Base-by-base conservation (phyloP, 208 protist species). In the Phytomonas serpens region DNA sequence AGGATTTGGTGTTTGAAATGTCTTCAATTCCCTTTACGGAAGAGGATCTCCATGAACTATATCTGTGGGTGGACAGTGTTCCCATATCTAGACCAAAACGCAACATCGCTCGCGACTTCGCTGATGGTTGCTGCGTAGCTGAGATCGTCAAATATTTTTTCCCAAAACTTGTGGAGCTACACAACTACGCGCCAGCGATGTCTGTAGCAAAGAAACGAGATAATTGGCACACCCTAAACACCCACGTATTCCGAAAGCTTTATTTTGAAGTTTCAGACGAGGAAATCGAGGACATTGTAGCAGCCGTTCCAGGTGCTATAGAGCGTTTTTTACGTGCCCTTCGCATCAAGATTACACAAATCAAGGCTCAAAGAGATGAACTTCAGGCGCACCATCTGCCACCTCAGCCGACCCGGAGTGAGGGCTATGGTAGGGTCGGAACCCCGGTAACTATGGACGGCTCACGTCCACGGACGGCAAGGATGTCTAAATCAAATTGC, bases 61-160 rank as follows among this genome's bases (percentile, higher is more conserved):
- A 99, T 81, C 64, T 85, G 27, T 99, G 98, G 98, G 92, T 99
- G 0, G 98, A 99, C 77, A 85, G 94, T 62, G 95, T 99, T 62
- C 97, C 97, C 2, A 88, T 99, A 32, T 98, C 97, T 4, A 76
- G 98, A 29, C 95, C 96, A 9, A 99, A 99, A 86, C 83, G 87
- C 37, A 99, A 99, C 78, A 99, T 99, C 69, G 82, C 92, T 0
- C 89, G 98, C 32, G 98, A 99, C 80, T 99, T 99, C 72, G 85
- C 86, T 30, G 98, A 99, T 80, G 98, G 97, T 31, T 98, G 99
- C 68, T 93, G 98, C 68, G 87, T 98, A 33, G 98, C 98, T 0
- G 98, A 99, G 71, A 89, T 99, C 7, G 79, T 99, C 16, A 87
- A 97, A 66, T 96, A 97, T 83, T 99, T 98, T 75, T 98, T 98